These are phyloP conservation scores for Glomus cerebriforme DNA, from an alignment of 192 early-diverging fungal species.

Conservation along the genomic window DNA sequence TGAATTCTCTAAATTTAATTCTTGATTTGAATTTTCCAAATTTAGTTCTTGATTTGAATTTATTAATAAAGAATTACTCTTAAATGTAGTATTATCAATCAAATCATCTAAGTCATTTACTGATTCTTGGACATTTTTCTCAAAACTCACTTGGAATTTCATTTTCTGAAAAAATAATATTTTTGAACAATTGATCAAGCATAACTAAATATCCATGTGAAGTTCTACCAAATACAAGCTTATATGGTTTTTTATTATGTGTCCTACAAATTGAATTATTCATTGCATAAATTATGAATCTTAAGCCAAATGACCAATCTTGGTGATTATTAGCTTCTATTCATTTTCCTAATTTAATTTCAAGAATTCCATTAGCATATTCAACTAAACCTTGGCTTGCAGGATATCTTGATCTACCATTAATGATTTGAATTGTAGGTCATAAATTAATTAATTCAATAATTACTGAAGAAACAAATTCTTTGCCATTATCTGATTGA, in stretches of 20 bases:
- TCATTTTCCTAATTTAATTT: neutral
- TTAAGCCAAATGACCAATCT: neutral
- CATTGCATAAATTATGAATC: constrained; percentile 8
- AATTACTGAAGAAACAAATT: constrained; percentile 4
- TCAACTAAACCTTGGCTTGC: neutral
- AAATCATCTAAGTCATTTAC: neutral
- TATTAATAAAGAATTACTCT: neutral
- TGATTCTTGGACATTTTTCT: neutral
- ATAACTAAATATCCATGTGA: neutral
- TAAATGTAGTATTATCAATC: neutral
- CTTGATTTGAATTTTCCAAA: too few species aligned
- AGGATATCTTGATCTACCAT: constrained; percentile 7
- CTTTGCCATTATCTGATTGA: too few species aligned
- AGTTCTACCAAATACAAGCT: neutral
- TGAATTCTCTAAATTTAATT: too few species aligned
- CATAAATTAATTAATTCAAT: neutral
- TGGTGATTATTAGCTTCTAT: neutral
- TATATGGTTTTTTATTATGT: neutral
- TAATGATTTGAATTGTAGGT: constrained; percentile 1
- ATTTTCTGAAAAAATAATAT: neutral
- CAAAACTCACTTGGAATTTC: neutral
- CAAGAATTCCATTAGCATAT: neutral
- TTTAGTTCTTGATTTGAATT: neutral
- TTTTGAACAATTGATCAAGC: neutral
- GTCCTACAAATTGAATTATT: constrained; percentile 8